phyloP scores from a whole-genome alignment of 2,329 filamentous ascomycete species.

The Pezicula neosporulosa region DNA sequence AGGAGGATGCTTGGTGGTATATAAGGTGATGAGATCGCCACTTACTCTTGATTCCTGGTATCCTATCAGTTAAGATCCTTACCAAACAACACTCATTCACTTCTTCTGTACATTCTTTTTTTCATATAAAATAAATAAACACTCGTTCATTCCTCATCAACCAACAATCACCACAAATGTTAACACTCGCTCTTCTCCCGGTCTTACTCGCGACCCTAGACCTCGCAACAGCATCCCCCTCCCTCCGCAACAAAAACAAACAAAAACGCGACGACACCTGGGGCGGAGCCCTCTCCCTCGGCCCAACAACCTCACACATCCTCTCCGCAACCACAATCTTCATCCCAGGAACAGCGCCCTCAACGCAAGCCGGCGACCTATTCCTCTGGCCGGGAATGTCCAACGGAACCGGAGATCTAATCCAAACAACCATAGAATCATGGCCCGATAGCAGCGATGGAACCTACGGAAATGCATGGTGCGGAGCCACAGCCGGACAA shows the following conservation, averaged over 20 bases:
- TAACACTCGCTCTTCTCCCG: too few relatives aligned
- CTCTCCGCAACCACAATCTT: conserved; percentile 35
- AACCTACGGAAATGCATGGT: conserved; percentile 32
- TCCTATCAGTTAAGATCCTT: too few relatives aligned
- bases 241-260: neutral
- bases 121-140: too few relatives aligned
- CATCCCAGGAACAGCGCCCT: conserved; percentile 34
- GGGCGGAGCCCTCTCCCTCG: conserved; percentile 35
- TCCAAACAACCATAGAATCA: conserved; percentile 38
- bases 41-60: too few relatives aligned
- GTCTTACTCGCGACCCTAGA: too few relatives aligned
- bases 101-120: too few relatives aligned
- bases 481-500: conserved; percentile 33
- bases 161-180: too few relatives aligned
- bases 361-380: conserved; percentile 33
- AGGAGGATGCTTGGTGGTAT: too few relatives aligned
- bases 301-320: conserved; percentile 34
- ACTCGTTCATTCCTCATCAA: too few relatives aligned
- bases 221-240: too few relatives aligned
- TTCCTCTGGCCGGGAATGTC: conserved; percentile 43
- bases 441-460: conserved; percentile 25
- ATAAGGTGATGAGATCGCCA: too few relatives aligned
- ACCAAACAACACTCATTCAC: too few relatives aligned
- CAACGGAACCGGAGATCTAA: conserved; percentile 39
- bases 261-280: conserved; percentile 24